Base-by-base conservation (phyloP, 2,329 filamentous ascomycete species). In the Aureobasidium musti region DNA sequence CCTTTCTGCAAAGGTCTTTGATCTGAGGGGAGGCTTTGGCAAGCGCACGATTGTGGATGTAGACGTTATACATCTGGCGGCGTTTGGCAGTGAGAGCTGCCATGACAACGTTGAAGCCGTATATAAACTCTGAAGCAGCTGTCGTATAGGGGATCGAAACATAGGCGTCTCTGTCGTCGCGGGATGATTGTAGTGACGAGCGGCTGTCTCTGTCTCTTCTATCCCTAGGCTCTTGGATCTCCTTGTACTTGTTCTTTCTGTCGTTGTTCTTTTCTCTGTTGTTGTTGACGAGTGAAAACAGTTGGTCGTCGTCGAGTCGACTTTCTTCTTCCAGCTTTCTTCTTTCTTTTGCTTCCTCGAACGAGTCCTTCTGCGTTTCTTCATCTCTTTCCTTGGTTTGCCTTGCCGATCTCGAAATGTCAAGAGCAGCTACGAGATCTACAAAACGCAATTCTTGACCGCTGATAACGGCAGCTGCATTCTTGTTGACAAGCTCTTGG, bases 81-180 rank as follows among this genome's bases (percentile, higher is more conserved):
- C 87, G 83, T 13, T 82, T 82, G 52, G 86, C 85, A 70, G 84
- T 87, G 23, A 99, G 80, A 0, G 92, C 93, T 23, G 93, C 90
- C 69, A 90, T 84, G 26, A 98, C 91, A 1, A 91, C 87, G 2
- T 90, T 91, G 52, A 85, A 86, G 6, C 95, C 95, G 74, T 96
- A 98, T 2, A 99, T 82, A 72, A 97, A 98, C 69, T 97, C 90
- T 0, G 93, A 97, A 5, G 91, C 91, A 0, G 94, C 90, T 0
- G 92, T 96, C 0, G 91, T 92, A 74, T 94, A 89, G 1, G 87
- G 86, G 21, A 90, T 82, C 7, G 79, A 75, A 3, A 78, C 67
- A 0, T 66, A 66, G 26, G 17, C 47, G 10, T 60, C 61, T 5
- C 3, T 13, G 11, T 52, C 47, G 28, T 45, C 57, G 30, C 57